Evolutionary conservation across 257 asterid species (phyloP), one percentile per base, ranked within the genome.

Genomic region (Rehmannia glutinosa): DNA sequence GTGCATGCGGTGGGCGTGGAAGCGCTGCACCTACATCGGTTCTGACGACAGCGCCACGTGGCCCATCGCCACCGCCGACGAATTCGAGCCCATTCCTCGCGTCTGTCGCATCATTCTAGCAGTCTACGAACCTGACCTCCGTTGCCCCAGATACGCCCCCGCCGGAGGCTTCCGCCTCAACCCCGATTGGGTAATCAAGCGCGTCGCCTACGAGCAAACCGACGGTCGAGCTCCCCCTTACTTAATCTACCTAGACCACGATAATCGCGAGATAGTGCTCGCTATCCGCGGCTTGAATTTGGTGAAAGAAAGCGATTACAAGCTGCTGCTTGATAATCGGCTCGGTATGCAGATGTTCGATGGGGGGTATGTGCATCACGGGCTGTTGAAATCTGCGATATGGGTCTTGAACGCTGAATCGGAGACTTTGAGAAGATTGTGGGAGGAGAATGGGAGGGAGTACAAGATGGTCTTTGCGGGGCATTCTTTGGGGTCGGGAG

Each of bases 401-500:
- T 94, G 97, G 97, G 65, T 94, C 66, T 52, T 94, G 85, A 80
- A 85, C 19, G 66, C 69, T 2, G 99, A 90, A 43, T 80, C 96
- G 35, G 97, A 84, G 68, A 78, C 80, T 17, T 51, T 94, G 80
- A 80, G 52, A 68, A 73, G 69, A 54, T 49, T 84, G 70, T 93
- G 99, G 99, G 80, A 79, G 71, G 96, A 93, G 73, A 90, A 75
- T 39, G 96, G 96, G 55, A 78, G 62, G 64, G 57, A 76, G 43
- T 94, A 90, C 79, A 90, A 76, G 84, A 82, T 91, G 91, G 78
- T 88, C 2, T 94, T 94, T 45, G 81, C 86, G 0, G 99, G 99
- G 43, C 99, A 94, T 80, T 94, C 97, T 21, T 75, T 94, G 78
- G 99, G 99, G 28, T 94, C 97, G 0, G 97, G 99, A 13, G 96